These are phyloP conservation scores for Trichoderma polysporum DNA, from an alignment of 2,329 filamentous ascomycete genomes.

Conservation along the genomic window DNA sequence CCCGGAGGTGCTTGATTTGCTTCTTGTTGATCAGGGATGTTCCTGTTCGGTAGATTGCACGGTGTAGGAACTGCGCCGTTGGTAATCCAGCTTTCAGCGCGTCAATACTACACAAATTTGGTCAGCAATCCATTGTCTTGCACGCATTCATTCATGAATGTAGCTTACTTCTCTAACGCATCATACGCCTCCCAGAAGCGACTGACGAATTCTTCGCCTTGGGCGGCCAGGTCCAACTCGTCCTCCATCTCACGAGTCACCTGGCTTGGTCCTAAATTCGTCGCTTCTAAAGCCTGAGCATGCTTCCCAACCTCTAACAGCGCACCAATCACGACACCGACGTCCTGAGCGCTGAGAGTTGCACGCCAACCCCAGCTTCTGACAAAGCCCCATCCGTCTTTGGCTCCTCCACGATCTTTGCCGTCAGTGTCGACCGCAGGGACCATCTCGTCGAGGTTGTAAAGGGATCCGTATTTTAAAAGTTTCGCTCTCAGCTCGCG, in stretches of 20 bases:
- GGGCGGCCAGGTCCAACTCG: conserved; percentile 49
- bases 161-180: conserved; percentile 64
- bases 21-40: conserved; percentile 89
- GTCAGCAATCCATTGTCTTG: not conserved
- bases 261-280: conserved; percentile 32
- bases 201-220: conserved; percentile 63
- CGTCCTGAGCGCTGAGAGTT: conserved; percentile 88
- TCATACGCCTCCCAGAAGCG: conserved; percentile 74
- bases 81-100: conserved; percentile 73
- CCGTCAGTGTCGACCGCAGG: conserved; percentile 73
- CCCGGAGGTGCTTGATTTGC: conserved; percentile 86
- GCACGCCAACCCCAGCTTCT: conserved; percentile 97
- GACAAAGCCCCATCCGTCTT: conserved; percentile 96
- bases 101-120: conserved; percentile 57
- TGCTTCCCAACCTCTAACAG: conserved; percentile 85
- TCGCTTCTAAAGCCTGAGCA: conserved; percentile 36
- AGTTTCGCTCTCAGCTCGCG: conserved; percentile 80
- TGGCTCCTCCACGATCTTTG: conserved; percentile 66
- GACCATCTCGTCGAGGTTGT: conserved; percentile 91
- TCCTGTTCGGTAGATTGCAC: conserved; percentile 89
- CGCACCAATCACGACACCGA: conserved; percentile 87
- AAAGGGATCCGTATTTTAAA: conserved; percentile 86
- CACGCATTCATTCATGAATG: not conserved
- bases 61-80: conserved; percentile 83
- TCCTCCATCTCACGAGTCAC: conserved; percentile 43